Base-by-base conservation (phyloP, 2,329 filamentous ascomycete species). In the Ophiostoma ips region DNA sequence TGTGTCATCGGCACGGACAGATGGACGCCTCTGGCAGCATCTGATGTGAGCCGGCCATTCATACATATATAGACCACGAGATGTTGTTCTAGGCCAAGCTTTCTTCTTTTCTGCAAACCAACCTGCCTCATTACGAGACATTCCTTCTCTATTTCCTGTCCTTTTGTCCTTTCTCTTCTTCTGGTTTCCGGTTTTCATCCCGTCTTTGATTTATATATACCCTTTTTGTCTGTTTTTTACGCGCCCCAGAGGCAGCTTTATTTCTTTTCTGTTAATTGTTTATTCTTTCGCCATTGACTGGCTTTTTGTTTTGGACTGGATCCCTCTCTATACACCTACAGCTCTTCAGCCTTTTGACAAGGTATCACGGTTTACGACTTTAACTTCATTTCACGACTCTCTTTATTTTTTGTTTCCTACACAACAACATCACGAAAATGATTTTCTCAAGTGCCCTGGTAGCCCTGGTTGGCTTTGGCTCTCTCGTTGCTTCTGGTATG, bases 401-500 rank as follows among this genome's bases (percentile, higher is more conserved):
- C n/a, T n/a, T n/a, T n/a, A n/a, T n/a, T n/a, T n/a, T n/a, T n/a
- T n/a, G n/a, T n/a, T n/a, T n/a, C n/a, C n/a, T n/a, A n/a, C 35
- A 38, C 36, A 12, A 50, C 40, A 37, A 43, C n/a, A 43, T 24
- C 13, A 15, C 34, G 19, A 36, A 19, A 19, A 50, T 63, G 62
- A 53, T 58, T 50, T 55, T 59, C 51, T 54, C 50, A 38, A 52
- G 54, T 34, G 38, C 58, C n/a, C 36, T 64, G 16, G 50, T 59
- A 49, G 61, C 59, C 55, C 56, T 64, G 30, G 54, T 53, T 46
- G 61, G 59, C 54, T 50, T 63, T 41, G 50, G 51, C 46, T 61
- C 59, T 18, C 38, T 64, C 19, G 62, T 53, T 24, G 53, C 55
- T 48, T 58, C 60, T 48, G 62, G 61, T 63, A 54, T 41, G 60